Evolutionary conservation across 495 filamentous ascomycete species (phyloP).

Genomic region (Trichoderma asperelloides): DNA sequence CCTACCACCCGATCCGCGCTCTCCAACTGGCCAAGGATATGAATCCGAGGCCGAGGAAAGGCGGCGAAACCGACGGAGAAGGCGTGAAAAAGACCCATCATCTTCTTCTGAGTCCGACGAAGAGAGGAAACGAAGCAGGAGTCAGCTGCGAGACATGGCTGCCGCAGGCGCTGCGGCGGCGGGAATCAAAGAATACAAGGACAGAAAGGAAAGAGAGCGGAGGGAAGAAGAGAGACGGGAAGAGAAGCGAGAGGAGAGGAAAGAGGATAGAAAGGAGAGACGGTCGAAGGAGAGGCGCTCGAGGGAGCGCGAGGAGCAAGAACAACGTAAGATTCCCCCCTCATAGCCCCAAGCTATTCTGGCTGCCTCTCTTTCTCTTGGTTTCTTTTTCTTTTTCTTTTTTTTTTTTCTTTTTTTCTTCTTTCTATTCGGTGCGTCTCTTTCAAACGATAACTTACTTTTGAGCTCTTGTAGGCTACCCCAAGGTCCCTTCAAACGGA

Average conservation of each 20-base stretch:
- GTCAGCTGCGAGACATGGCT: constrained; percentile 55
- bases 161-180: constrained; percentile 65
- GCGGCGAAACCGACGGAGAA: constrained; percentile 18
- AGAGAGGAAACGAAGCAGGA: constrained; percentile 47
- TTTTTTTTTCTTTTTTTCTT: too few species aligned
- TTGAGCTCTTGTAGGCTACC: constrained; percentile 26
- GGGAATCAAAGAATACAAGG: constrained; percentile 65
- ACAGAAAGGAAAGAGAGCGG: constrained; percentile 34
- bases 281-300: constrained; percentile 13
- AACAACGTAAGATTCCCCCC: constrained; percentile 13
- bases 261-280: constrained; percentile 15
- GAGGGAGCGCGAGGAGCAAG: constrained; percentile 14
- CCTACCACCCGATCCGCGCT: constrained; percentile 31
- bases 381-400: too few species aligned
- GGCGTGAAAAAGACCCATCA: constrained; percentile 24
- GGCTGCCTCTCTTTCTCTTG: not conserved
- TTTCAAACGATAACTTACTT: not conserved
- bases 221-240: constrained; percentile 19
- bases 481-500: constrained; percentile 28
- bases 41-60: constrained; percentile 26
- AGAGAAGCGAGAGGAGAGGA: constrained; percentile 24
- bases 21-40: constrained; percentile 20
- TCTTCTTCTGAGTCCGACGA: constrained; percentile 36
- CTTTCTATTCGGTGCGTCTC: too few species aligned
- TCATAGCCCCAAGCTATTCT: not conserved